Percentiles rank a stretch among this genome's conserved stretches.
Evolutionary conservation across 2,329 filamentous ascomycete genomes (phyloP).

Genomic region (Aspergillus ustus): DNA sequence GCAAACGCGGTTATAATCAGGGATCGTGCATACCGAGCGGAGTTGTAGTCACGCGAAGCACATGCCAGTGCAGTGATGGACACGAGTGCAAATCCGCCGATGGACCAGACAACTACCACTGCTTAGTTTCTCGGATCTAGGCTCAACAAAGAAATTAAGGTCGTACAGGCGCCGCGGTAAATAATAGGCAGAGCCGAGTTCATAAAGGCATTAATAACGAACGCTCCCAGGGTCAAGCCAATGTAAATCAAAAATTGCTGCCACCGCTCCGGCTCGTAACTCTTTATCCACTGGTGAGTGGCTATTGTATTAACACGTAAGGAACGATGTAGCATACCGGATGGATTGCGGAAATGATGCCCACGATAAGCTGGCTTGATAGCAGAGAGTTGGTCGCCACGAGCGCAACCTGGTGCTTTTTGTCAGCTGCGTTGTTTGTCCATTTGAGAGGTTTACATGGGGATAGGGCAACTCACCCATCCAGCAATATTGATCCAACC

Average conservation of each 20-base stretch:
- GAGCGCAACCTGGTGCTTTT: slow-evolving; percentile 61
- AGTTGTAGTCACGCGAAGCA: too few species aligned
- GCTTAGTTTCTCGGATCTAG: too few species aligned
- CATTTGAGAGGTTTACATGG: too few species aligned
- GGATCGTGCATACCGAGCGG: too few species aligned
- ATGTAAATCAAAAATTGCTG: slow-evolving; percentile 77
- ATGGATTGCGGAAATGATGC: slow-evolving; percentile 66
- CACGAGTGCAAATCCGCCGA: too few species aligned
- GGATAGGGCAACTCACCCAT: slow-evolving; percentile 60
- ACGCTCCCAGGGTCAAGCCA: slow-evolving; percentile 63
- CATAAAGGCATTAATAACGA: slow-evolving; percentile 68
- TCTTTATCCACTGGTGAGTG: too few species aligned
- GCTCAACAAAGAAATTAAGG: too few species aligned
- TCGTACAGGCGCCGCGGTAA: slow-evolving; percentile 66
- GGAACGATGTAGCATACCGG: slow-evolving; percentile 47
- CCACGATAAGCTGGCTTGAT: slow-evolving; percentile 68
- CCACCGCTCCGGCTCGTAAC: slow-evolving; percentile 60
- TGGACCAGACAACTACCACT: too few species aligned
- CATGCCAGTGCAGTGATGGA: too few species aligned
- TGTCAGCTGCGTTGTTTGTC: not conserved
- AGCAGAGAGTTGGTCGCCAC: too few species aligned
- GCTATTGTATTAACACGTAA: too few species aligned
- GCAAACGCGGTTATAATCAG: too few species aligned
- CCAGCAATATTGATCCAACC: slow-evolving; percentile 73
- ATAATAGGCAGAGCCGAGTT: slow-evolving; percentile 66